A percentile compares a stretch with the other conserved stretches of the same genome.
phyloP scores from a whole-genome alignment of 2,329 filamentous ascomycete species.

The Fusarium xyrophilum region DNA sequence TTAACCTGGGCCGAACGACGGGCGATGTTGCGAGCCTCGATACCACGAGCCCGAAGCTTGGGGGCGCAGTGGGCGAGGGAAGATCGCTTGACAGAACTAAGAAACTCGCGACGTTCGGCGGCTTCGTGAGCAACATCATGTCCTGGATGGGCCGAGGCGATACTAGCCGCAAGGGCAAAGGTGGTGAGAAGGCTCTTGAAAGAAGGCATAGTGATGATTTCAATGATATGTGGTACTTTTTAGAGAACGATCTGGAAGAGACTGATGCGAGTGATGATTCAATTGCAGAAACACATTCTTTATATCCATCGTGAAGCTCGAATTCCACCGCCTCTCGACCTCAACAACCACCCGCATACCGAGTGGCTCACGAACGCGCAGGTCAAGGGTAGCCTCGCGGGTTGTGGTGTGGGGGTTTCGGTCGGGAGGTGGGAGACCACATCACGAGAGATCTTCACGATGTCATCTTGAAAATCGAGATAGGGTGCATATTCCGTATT shows the following conservation, averaged over 20 bases:
- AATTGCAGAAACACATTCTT: neutral
- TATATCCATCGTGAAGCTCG: neutral
- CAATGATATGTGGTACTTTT: neutral
- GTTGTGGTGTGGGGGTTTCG: constrained; percentile 1
- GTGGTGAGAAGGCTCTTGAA: constrained; percentile 23
- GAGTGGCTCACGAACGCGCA: neutral
- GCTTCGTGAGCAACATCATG: constrained; percentile 57
- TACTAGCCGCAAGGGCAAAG: constrained; percentile 19
- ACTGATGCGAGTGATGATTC: neutral
- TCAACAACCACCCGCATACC: constrained; percentile 8
- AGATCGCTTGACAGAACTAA: constrained; percentile 47
- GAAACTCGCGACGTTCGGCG: constrained; percentile 56
- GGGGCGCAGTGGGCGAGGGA: constrained; percentile 56
- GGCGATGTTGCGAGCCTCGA: constrained; percentile 52
- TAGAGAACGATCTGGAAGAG: neutral
- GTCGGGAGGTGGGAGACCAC: constrained; percentile 5
- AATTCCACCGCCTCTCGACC: neutral
- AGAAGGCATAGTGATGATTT: constrained; percentile 7
- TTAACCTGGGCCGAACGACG: constrained; percentile 53
- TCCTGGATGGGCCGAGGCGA: constrained; percentile 54
- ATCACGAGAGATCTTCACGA: constrained; percentile 8
- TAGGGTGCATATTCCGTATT: neutral
- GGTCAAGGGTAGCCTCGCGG: neutral
- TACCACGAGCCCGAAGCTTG: constrained; percentile 55
- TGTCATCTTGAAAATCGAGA: neutral